phyloP scores from a whole-genome alignment of 139 green algal genomes.

The Tetraselmis chui region DNA sequence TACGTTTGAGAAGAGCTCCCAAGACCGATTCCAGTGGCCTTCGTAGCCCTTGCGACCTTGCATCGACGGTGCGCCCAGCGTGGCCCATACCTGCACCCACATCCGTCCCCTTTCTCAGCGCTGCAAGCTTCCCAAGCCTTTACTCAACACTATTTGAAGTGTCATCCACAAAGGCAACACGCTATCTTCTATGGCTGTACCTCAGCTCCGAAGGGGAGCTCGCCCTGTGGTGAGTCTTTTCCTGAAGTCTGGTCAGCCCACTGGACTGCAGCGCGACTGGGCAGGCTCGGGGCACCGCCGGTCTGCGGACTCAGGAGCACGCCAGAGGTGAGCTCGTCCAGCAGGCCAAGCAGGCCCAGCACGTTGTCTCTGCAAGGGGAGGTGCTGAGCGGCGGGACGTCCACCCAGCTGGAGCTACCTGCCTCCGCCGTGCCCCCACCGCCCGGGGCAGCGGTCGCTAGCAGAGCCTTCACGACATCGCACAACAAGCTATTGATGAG shows the following conservation, averaged over 20 bases:
- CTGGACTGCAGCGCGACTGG: background rate
- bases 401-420: background rate
- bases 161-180: too few relatives aligned
- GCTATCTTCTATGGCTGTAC: too few relatives aligned
- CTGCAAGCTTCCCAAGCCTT: too few relatives aligned
- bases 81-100: background rate
- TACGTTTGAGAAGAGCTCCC: background rate
- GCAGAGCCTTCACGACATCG: background rate
- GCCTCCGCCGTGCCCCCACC: background rate
- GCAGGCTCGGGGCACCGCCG: background rate
- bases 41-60: background rate
- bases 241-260: conserved; percentile 9
- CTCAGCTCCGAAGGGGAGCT: background rate
- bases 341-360: conserved; percentile 24
- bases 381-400: background rate
- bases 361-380: background rate
- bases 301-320: conserved; percentile 12
- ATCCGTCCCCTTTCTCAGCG: too few relatives aligned
- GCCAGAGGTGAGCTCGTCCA: conserved; percentile 24
- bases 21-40: background rate
- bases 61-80: background rate
- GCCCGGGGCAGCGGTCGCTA: background rate
- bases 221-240: background rate
- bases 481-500: background rate
- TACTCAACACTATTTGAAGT: too few relatives aligned